Conservation (phyloP, 2,329 filamentous ascomycete species). For the Sporothrix inflata region DNA sequence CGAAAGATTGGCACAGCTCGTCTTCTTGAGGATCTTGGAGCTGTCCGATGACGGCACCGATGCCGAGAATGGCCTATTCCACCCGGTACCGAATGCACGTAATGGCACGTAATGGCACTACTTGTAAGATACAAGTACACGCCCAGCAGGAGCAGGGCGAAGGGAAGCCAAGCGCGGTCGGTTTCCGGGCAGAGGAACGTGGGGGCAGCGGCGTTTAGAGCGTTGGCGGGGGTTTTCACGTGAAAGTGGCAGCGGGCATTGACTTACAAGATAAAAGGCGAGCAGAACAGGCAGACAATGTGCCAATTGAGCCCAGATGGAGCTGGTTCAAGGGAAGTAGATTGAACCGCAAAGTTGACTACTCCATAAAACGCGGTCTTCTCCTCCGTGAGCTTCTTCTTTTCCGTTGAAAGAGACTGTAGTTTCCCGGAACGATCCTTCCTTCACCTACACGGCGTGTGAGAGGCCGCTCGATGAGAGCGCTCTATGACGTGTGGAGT, state of each 20-base stretch:
- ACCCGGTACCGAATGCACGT: not conserved
- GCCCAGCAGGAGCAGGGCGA: slow-evolving; percentile 13
- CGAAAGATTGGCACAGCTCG: no score
- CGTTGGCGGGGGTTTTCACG: not conserved
- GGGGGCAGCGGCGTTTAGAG: not conserved
- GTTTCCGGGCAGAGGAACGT: slow-evolving; percentile 6
- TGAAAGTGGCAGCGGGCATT: not conserved
- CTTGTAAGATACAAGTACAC: no score
- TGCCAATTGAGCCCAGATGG: no score
- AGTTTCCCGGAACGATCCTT: slow-evolving; percentile 19
- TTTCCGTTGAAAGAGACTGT: no score
- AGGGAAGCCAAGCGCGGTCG: slow-evolving; percentile 15
- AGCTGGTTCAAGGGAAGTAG: no score
- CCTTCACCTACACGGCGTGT: not conserved
- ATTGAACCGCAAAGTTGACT: no score
- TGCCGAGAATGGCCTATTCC: slow-evolving; percentile 9
- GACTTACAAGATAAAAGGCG: no score
- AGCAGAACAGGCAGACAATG: no score
- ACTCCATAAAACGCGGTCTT: no score
- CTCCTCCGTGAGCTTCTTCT: no score
- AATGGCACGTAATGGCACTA: not conserved
- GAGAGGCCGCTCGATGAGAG: not conserved
- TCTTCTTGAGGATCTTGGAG: not conserved
- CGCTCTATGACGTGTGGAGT: no score
- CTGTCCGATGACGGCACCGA: slow-evolving; percentile 23